Percentiles rank a stretch among this genome's conserved stretches.
These are phyloP conservation scores for Cornus controversa DNA, from an alignment of 148 eudicot genomes.

Conservation along the genomic window DNA sequence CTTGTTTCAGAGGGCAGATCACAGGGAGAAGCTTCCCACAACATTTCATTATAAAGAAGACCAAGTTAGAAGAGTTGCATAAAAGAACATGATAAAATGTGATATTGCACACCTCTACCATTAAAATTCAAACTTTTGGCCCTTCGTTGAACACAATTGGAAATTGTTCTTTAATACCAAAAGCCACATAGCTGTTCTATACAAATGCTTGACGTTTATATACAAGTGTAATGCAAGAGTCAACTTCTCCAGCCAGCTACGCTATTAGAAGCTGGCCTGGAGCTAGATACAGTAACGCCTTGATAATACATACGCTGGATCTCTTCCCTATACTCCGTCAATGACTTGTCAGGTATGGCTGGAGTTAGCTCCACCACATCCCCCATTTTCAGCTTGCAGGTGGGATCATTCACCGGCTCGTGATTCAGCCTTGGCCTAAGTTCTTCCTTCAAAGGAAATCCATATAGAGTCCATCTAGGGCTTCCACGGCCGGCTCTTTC, in stretches of 20 bases:
- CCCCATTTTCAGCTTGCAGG: slow-evolving; percentile 83
- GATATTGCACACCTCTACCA: background rate
- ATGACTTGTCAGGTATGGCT: slow-evolving; percentile 71
- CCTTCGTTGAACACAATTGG: slow-evolving; percentile 20
- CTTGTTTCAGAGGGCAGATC: too few relatives aligned
- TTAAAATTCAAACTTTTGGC: background rate
- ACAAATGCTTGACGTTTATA: slow-evolving; percentile 28
- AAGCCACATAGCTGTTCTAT: slow-evolving; percentile 30
- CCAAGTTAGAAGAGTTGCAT: background rate
- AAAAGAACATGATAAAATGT: background rate
- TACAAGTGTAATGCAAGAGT: slow-evolving; percentile 18
- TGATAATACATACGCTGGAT: slow-evolving; percentile 86
- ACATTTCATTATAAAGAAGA: too few relatives aligned
- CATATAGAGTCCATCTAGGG: slow-evolving; percentile 57
- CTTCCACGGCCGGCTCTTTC: slow-evolving; percentile 60
- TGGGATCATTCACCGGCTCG: slow-evolving; percentile 64
- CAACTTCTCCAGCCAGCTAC: slow-evolving; percentile 55
- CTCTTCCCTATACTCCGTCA: slow-evolving; percentile 78
- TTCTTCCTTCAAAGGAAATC: slow-evolving; percentile 70
- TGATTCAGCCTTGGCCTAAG: slow-evolving; percentile 77
- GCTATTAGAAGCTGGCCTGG: slow-evolving; percentile 21
- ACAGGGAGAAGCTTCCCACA: too few relatives aligned
- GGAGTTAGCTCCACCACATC: slow-evolving; percentile 87
- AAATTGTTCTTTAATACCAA: slow-evolving; percentile 26
- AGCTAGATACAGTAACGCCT: slow-evolving; percentile 38